Evolutionary conservation across 2,329 filamentous ascomycete genomes (phyloP), one percentile per base, ranked within the genome.

Genomic region (Ceratocystis cubensis): DNA sequence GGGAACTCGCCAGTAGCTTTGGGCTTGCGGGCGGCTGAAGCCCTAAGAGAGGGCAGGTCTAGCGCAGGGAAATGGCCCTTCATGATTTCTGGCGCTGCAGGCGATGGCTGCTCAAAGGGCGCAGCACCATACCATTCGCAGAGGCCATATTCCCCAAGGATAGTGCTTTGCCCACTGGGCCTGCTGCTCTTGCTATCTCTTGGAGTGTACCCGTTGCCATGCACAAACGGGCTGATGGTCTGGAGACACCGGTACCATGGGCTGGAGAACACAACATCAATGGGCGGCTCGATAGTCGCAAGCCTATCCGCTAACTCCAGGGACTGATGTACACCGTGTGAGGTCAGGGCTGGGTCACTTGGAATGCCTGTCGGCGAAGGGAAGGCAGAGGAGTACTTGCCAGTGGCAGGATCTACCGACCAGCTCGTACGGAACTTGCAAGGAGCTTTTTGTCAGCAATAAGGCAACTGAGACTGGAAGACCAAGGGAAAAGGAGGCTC

Each of bases 91-190:
- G 86, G 77, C 2, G 82, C 76, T 2, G 91, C 89, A 1, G 93
- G 91, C 17, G 82, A 80, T 0, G 94, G 94, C 72, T 97, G 94
- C 65, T 88, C 82, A 75, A 96, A 96, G 68, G 85, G 85, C 17
- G 92, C 91, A 61, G 84, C 81, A 30, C 94, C 94, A 74, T 94
- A 97, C 88, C 94, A 97, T 78, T 99, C 94, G 69, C 89, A 87
- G 48, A 86, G 72, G 13, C 83, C 83, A 66, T 78, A 76, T 71
- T 87, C 84, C 61, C 79, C 81, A 45, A 81, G 79, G 69, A 86
- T 81, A 3, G 48, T 72, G 75, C 66, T 75, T 61, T 57, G 69
- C 41, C 56, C 65, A 4, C 70, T 30, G 73, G 70, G 53, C 71
- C 69, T 69, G 17, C 71, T 33, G 17, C 71, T 33, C 22, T 25